Conservation (phyloP, 257 asterid genomes). For the Nicotiana benthamiana region DNA sequence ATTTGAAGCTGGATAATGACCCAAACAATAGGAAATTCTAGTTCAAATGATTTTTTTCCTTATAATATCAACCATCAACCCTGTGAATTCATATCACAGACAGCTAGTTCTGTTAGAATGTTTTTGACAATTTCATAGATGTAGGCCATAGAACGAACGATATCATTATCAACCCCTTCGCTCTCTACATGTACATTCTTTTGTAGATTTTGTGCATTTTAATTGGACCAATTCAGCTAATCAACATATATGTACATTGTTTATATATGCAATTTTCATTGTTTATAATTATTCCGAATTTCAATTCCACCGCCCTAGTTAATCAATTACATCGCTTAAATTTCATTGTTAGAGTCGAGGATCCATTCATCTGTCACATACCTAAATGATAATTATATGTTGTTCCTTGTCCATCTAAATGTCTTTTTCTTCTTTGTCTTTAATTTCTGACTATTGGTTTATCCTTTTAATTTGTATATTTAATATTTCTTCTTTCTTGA, state of each 20-base stretch:
- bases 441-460: too few relatives aligned
- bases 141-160: not conserved
- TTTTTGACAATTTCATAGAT: not conserved
- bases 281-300: not conserved
- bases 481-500: too few relatives aligned
- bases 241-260: not conserved
- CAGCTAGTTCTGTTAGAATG: not conserved
- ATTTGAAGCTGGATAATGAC: not conserved
- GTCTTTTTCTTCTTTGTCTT: too few relatives aligned
- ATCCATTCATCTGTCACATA: too few relatives aligned
- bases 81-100: not conserved
- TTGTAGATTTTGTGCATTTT: not conserved
- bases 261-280: not conserved
- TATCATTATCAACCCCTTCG: not conserved
- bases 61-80: not conserved
- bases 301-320: too few relatives aligned
- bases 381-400: too few relatives aligned
- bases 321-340: too few relatives aligned
- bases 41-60: not conserved
- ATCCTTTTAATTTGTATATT: too few relatives aligned
- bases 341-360: too few relatives aligned
- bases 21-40: not conserved
- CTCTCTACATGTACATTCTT: not conserved
- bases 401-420: too few relatives aligned
- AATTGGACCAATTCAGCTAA: not conserved